These are phyloP conservation scores for Coemansia erecta DNA, from an alignment of 192 early-diverging fungal genomes.

Conservation along the genomic window DNA sequence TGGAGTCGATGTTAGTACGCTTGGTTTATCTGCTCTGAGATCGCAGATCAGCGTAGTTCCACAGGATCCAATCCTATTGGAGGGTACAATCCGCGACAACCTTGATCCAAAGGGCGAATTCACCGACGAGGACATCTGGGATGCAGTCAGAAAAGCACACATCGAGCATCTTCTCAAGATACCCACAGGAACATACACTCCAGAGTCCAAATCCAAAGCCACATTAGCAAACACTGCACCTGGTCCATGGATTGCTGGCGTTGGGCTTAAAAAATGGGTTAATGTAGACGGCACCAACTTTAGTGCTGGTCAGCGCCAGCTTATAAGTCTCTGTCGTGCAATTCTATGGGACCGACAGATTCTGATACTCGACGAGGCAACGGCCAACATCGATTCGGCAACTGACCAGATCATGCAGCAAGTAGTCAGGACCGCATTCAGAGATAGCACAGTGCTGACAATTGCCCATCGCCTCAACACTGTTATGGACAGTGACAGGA, in stretches of 20 bases:
- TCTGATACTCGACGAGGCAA: conserved; percentile 66
- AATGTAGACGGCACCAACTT: conserved; percentile 2
- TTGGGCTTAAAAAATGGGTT: conserved; percentile 5
- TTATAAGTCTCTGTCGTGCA: conserved; percentile 58
- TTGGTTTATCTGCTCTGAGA: conserved; percentile 66
- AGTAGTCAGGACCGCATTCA: conserved; percentile 50
- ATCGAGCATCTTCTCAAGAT: background rate
- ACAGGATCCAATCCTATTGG: conserved; percentile 63
- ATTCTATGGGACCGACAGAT: conserved; percentile 55
- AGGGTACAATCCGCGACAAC: conserved; percentile 63
- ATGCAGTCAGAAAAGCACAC: conserved; percentile 9
- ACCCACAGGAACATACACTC: background rate
- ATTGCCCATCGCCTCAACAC: conserved; percentile 71
- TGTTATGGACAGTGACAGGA: conserved; percentile 60
- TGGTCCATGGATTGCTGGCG: background rate
- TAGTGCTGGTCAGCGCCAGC: conserved; percentile 56
- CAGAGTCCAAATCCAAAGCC: background rate
- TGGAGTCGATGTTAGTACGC: conserved; percentile 66
- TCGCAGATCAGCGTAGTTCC: conserved; percentile 55
- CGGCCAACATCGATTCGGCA: conserved; percentile 54
- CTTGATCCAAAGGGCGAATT: conserved; percentile 59
- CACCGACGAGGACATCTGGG: conserved; percentile 15
- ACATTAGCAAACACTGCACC: background rate
- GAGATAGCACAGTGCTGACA: conserved; percentile 49
- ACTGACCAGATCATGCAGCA: conserved; percentile 4